Percentiles rank a stretch among this genome's conserved stretches.
These are phyloP conservation scores for Aspergillus cristatus DNA, from an alignment of 495 filamentous ascomycete genomes.

Conservation along the genomic window DNA sequence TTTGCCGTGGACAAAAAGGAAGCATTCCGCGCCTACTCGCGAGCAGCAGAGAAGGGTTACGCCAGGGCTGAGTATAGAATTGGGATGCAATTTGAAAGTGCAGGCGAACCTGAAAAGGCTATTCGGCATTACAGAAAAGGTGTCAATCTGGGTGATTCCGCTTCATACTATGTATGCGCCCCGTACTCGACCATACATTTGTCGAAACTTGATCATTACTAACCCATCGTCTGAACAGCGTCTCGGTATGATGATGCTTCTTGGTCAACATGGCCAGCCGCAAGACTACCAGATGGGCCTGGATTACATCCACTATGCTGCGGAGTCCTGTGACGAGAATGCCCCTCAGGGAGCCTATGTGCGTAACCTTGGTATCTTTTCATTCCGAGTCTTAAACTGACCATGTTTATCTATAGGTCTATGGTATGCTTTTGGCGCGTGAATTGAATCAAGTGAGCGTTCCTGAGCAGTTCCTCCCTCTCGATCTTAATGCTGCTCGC, in stretches of 20 bases:
- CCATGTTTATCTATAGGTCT: conserved; percentile 43
- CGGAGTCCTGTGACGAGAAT: conserved; percentile 89
- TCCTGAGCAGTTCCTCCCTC: conserved; percentile 63
- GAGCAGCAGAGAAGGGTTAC: conserved; percentile 84
- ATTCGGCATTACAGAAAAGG: conserved; percentile 81
- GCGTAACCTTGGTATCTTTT: conserved; percentile 16
- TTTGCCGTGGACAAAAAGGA: conserved; percentile 84
- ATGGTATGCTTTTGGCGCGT: conserved; percentile 86
- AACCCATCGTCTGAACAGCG: conserved; percentile 33
- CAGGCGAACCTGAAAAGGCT: conserved; percentile 83
- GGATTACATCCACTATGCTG: conserved; percentile 70
- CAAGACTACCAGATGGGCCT: conserved; percentile 73
- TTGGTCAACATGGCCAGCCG: conserved; percentile 82
- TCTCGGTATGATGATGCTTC: conserved; percentile 92
- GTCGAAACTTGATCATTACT: no score
- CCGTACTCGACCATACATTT: not conserved
- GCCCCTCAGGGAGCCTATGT: conserved; percentile 93
- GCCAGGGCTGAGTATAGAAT: conserved; percentile 94
- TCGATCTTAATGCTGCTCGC: conserved; percentile 64
- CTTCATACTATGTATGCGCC: conserved; percentile 67
- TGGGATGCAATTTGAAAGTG: conserved; percentile 94
- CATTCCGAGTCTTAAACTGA: not conserved
- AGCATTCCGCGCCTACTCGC: conserved; percentile 74
- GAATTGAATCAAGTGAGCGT: conserved; percentile 83
- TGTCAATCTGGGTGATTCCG: conserved; percentile 70